Conservation (phyloP, 2,329 filamentous ascomycete genomes). For the Neofusicoccum laricinum region DNA sequence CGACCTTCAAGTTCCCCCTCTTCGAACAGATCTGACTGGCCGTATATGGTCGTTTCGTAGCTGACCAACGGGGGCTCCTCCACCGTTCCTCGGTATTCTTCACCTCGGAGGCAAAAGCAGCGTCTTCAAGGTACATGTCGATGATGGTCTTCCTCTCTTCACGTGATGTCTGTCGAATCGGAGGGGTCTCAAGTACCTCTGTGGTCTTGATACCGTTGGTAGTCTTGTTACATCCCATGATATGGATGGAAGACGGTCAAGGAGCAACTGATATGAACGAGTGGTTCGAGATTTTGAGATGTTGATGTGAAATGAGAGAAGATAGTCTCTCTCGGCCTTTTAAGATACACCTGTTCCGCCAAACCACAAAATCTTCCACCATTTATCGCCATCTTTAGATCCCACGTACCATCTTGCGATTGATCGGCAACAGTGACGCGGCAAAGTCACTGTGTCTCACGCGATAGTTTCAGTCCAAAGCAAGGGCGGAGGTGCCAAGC, state of each 20-base stretch:
- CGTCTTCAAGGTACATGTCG: not conserved
- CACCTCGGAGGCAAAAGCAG: slow-evolving; percentile 56
- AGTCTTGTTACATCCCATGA: not conserved
- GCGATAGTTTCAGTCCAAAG: too few relatives aligned
- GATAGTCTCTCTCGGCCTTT: too few relatives aligned
- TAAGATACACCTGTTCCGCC: too few relatives aligned
- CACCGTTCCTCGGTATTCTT: slow-evolving; percentile 84
- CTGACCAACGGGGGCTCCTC: slow-evolving; percentile 77
- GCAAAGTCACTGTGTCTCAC: not conserved
- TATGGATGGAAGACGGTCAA: not conserved
- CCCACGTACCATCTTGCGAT: not conserved
- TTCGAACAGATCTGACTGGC: slow-evolving; percentile 92
- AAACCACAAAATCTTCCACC: too few relatives aligned
- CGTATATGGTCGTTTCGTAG: slow-evolving; percentile 83
- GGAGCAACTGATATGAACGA: not conserved
- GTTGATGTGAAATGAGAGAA: too few relatives aligned
- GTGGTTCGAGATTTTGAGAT: too few relatives aligned
- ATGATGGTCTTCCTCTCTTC: not conserved
- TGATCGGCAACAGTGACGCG: not conserved
- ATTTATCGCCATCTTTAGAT: too few relatives aligned
- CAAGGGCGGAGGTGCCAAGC: not conserved
- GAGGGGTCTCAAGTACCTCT: not conserved
- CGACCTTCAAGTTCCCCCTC: slow-evolving; percentile 77
- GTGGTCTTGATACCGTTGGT: not conserved
- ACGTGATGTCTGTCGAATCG: not conserved